Base-by-base conservation (phyloP, 331 rosid species). In the Dryas integrifolia region DNA sequence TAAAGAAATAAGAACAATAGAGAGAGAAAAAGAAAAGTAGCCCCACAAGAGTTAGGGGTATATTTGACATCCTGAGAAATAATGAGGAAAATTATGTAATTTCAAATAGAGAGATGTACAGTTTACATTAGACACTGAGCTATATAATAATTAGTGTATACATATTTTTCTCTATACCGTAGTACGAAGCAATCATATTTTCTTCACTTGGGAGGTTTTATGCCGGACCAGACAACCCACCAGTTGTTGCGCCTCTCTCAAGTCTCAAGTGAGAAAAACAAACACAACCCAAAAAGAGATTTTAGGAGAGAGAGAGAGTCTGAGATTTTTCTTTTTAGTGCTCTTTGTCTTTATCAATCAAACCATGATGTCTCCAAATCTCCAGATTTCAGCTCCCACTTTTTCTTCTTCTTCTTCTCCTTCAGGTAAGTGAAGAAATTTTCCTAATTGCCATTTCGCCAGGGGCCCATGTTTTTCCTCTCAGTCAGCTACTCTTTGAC, bases 151-250 rank as follows among this genome's bases (percentile, higher is more conserved):
- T 35, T 60, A 18, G 12, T 14, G 3, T 59, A 38, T 60, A 14
- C 38, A 38, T 30, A 30, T 30, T 0, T 60, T 60, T 26, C 30
- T 58, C 24, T 1, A 4, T 0, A 39, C 15, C 49, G 0, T 40
- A 4, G 67, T 7, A 40, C 26, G 0, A 62, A 62, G 49, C 10
- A 62, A 41, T 62, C 67, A 18, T 49, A 53, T n/a, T 62, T 62
- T 62, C 49, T n/a, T 61, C 38, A 15, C 48, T 40, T 62, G 24
- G 79, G 92, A 87, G 97, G 91, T 70, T 85, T 85, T 86, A 71
- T 30, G 86, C 88, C 77, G 88, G 94, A 84, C 82, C 81, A 83
- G 92, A 86, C 88, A 81, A 86, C 89, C 89, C 76, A 86, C 94
- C 97, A 76, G 88, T 79, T 83, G 92, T 88, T 88, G 97, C 88